A percentile compares a stretch with the other conserved stretches of the same genome.
Conservation (phyloP, 352 stramenopile species). For the Phytophthora hibernalis region DNA sequence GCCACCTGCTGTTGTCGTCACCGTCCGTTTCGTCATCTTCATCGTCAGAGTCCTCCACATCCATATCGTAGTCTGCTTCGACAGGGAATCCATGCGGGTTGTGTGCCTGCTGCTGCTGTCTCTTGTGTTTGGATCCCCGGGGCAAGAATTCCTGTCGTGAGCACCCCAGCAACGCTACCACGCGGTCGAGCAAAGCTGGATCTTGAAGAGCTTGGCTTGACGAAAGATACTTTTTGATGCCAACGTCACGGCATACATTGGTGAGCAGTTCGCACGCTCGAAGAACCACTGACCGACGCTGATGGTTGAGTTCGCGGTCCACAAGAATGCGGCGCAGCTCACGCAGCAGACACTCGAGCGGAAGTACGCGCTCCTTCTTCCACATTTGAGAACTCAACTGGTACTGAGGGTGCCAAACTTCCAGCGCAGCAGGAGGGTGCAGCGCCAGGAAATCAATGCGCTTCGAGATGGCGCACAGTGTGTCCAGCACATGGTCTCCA, state of each 20-base stretch:
- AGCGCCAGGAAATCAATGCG: constrained; percentile 76
- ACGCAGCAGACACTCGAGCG: constrained; percentile 71
- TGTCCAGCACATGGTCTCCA: constrained; percentile 77
- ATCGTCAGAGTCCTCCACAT: constrained; percentile 52
- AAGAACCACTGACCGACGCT: constrained; percentile 63
- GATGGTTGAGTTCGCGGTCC: constrained; percentile 40
- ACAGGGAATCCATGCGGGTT: constrained; percentile 33
- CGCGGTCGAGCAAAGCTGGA: constrained; percentile 51
- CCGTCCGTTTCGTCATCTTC: constrained; percentile 62
- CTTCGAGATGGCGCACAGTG: constrained; percentile 73
- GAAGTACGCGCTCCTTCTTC: constrained; percentile 63
- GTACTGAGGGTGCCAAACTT: constrained; percentile 69
- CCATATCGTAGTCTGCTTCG: constrained; percentile 56
- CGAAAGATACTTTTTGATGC: constrained; percentile 50
- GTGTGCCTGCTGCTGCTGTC: constrained; percentile 9
- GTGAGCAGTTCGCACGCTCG: constrained; percentile 68
- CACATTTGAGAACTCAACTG: constrained; percentile 68
- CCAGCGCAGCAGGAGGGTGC: constrained; percentile 56
- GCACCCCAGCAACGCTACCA: constrained; percentile 61
- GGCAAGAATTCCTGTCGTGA: constrained; percentile 61
- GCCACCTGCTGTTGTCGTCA: constrained; percentile 68
- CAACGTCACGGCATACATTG: constrained; percentile 63
- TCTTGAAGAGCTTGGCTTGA: constrained; percentile 55
- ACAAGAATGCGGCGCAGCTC: constrained; percentile 55
- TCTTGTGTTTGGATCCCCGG: constrained; percentile 34